Base-by-base conservation (phyloP, 2,329 filamentous ascomycete species). In the Emydomyces testavorans region DNA sequence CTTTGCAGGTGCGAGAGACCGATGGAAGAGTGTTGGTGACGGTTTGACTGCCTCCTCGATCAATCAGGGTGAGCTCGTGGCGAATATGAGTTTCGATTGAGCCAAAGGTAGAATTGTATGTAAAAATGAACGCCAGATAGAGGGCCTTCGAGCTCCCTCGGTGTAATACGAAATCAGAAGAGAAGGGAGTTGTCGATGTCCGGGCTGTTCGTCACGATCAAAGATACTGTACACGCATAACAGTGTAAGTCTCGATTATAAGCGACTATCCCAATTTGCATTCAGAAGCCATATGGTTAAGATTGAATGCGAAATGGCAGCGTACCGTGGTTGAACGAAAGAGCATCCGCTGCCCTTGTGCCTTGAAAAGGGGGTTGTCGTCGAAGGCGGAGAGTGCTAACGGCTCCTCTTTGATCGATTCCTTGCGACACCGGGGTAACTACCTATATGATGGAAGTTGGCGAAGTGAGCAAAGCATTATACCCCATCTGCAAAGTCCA, bases 281-380 rank as follows among this genome's bases (percentile, higher is more conserved):
- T 46, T 6, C 24, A 38, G 23, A 24, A 38, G 43, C 20, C 23
- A 23, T n/a, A n/a, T 3, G 15, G 15, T 46, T 37, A 38, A 38
- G 43, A 34, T 46, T 46, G 15, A 24, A 46, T 46, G 43, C 43
- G 43, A 38, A 46, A 34, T 38, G 43, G 34, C 15, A 46, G 45
- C 45, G 45, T 47, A 39, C 45, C 45, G 45, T 47, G 45, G 45
- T 34, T 47, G 45, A 36, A 26, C 42, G 15, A 44, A 34, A 16
- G 20, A 45, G 37, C 20, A 21, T 37, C 32, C 21, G 21, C 20
- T 6, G 13, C 34, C 31, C 24, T 31, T 31, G 44, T 31, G 23
- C 26, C 23, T 32, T 32, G 45, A 29, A 40, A 47, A 40, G 29
- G 36, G 45, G 45, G 35, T 34, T 46, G 15, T 15, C 18, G 44